phyloP scores from a whole-genome alignment of 805 yeast genomes.

The Lachancea nothofagi region DNA sequence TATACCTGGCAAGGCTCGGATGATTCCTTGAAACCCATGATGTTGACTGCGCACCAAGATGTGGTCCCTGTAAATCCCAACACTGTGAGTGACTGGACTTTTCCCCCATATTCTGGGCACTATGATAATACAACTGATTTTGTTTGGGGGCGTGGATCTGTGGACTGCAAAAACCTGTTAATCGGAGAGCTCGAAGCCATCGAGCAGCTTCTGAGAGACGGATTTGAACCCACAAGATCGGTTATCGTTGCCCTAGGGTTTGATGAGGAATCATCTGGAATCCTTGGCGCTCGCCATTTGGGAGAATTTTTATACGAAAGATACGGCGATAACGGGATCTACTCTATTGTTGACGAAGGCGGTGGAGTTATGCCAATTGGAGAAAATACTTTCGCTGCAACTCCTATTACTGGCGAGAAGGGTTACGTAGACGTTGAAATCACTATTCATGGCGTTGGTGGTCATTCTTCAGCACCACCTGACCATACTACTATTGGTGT shows the following conservation, averaged over 20 bases:
- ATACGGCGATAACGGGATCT: slow-evolving; percentile 57
- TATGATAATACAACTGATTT: slow-evolving; percentile 52
- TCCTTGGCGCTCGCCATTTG: slow-evolving; percentile 51
- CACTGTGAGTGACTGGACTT: slow-evolving; percentile 55
- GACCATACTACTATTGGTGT: slow-evolving; percentile 78
- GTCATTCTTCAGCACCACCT: slow-evolving; percentile 76
- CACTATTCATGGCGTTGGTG: slow-evolving; percentile 58
- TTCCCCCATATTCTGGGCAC: slow-evolving; percentile 63
- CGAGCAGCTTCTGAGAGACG: slow-evolving; percentile 46
- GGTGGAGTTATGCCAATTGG: slow-evolving; percentile 37
- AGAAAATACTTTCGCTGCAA: slow-evolving; percentile 42
- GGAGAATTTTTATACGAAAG: slow-evolving; percentile 42
- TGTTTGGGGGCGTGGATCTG: slow-evolving; percentile 73
- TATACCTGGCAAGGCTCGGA: slow-evolving; percentile 60
- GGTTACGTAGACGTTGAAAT: slow-evolving; percentile 52
- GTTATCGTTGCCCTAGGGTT: slow-evolving; percentile 64
- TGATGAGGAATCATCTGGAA: slow-evolving; percentile 73
- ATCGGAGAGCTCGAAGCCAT: slow-evolving; percentile 62
- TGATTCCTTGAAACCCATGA: slow-evolving; percentile 51
- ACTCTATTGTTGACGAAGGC: slow-evolving; percentile 70
- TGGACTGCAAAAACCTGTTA: slow-evolving; percentile 69
- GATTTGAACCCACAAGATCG: slow-evolving; percentile 55
- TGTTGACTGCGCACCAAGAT: slow-evolving; percentile 79
- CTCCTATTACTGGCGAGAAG: slow-evolving; percentile 57
- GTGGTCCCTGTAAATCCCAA: slow-evolving; percentile 73